Percentiles rank a stretch among this genome's conserved stretches.
These are phyloP conservation scores for Pythium chondricola DNA, from an alignment of 352 stramenopile species.

Conservation along the genomic window DNA sequence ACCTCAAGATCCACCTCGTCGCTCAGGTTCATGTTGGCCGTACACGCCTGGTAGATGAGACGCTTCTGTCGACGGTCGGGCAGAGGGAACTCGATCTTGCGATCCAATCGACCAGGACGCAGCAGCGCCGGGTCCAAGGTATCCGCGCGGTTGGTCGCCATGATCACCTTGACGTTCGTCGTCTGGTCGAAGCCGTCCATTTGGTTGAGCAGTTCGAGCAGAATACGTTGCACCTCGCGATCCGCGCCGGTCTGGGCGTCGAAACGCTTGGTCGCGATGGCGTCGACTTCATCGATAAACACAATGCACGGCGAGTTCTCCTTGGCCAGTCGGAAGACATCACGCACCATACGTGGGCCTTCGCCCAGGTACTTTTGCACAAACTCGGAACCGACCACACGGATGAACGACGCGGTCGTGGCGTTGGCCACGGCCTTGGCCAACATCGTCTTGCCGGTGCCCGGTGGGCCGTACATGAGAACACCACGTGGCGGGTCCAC, in stretches of 20 bases:
- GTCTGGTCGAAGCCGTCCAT: constrained; percentile 99
- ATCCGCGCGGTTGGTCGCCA: constrained; percentile 99
- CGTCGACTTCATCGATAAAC: constrained; percentile 99
- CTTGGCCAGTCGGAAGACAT: constrained; percentile 99
- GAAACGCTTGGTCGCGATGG: constrained; percentile 99
- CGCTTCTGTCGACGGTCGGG: constrained; percentile 99
- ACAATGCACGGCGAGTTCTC: constrained; percentile 99
- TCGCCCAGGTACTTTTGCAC: constrained; percentile 99
- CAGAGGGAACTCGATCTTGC: constrained; percentile 99
- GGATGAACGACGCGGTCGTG: constrained; percentile 99
- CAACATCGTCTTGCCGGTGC: constrained; percentile 99
- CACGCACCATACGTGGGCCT: constrained; percentile 99
- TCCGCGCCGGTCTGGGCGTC: constrained; percentile 97
- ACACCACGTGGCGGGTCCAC: constrained; percentile 99
- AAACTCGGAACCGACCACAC: constrained; percentile 97
- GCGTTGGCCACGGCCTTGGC: constrained; percentile 99
- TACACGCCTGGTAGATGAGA: constrained; percentile 99
- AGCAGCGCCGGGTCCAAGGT: constrained; percentile 98
- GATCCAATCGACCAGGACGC: constrained; percentile 95
- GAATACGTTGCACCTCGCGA: constrained; percentile 96
- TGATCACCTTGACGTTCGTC: constrained; percentile 99
- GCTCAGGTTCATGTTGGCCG: constrained; percentile 98
- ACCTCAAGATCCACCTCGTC: constrained; percentile 98
- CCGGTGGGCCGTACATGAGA: constrained; percentile 95
- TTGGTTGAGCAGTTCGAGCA: constrained; percentile 99